Evolutionary conservation across 2,329 filamentous ascomycete genomes (phyloP).

Genomic region (Fusarium zealandicum): DNA sequence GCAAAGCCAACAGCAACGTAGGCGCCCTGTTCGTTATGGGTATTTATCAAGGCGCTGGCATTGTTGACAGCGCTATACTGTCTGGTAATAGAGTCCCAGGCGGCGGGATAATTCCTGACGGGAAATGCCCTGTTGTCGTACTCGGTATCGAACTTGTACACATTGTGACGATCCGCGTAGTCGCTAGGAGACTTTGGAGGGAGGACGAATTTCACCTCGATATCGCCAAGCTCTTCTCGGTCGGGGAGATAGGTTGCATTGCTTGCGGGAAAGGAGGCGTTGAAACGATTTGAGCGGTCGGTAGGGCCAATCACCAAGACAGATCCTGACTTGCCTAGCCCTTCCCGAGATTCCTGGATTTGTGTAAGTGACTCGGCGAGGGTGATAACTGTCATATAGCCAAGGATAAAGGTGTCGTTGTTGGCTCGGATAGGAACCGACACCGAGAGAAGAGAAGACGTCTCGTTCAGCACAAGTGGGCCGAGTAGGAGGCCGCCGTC

Average conservation of each 20-base stretch:
- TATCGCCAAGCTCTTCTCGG: slow-evolving; percentile 49
- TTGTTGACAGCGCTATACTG: slow-evolving; percentile 64
- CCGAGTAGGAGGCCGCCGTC: slow-evolving; percentile 74
- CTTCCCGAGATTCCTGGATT: slow-evolving; percentile 70
- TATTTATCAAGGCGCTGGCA: slow-evolving; percentile 72
- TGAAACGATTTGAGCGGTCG: slow-evolving; percentile 71
- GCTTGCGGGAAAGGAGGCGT: slow-evolving; percentile 52
- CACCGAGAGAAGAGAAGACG: slow-evolving; percentile 79
- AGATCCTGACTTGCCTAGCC: slow-evolving; percentile 72
- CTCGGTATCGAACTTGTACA: slow-evolving; percentile 45
- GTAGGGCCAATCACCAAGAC: slow-evolving; percentile 75
- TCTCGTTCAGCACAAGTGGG: slow-evolving; percentile 74
- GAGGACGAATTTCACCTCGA: slow-evolving; percentile 65
- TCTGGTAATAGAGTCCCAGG: slow-evolving; percentile 65
- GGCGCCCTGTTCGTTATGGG: slow-evolving; percentile 74
- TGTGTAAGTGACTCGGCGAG: slow-evolving; percentile 69
- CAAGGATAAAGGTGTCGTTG: slow-evolving; percentile 69
- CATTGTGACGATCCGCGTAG: slow-evolving; percentile 56
- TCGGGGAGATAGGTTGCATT: slow-evolving; percentile 55
- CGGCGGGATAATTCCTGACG: slow-evolving; percentile 68
- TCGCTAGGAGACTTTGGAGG: slow-evolving; percentile 56
- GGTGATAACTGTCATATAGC: slow-evolving; percentile 84
- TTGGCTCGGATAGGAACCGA: slow-evolving; percentile 79
- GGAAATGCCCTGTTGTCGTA: slow-evolving; percentile 61
- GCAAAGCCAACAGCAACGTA: slow-evolving; percentile 83